Percentiles rank a stretch among this genome's conserved stretches.
Conservation (phyloP, 805 yeast species). For the Cyberlindnera meyerae region DNA sequence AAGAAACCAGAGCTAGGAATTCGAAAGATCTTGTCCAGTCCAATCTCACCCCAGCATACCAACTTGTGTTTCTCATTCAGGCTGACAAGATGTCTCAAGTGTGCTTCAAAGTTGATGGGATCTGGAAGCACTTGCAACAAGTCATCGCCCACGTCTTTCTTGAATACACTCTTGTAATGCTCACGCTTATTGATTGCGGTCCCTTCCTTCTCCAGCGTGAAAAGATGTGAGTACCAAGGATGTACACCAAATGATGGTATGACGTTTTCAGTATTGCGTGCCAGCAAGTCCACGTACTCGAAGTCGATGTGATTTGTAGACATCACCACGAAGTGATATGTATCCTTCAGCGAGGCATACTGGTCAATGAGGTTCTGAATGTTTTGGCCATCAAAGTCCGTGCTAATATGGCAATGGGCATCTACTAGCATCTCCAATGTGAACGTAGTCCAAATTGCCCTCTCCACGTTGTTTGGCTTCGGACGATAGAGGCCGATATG, state of each 20-base stretch:
- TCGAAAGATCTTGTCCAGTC: slow-evolving; percentile 73
- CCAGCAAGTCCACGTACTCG: slow-evolving; percentile 23
- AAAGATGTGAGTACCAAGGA: slow-evolving; percentile 86
- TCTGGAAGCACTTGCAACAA: slow-evolving; percentile 51
- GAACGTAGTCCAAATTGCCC: no score
- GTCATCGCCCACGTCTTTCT: slow-evolving; percentile 29
- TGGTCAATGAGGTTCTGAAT: slow-evolving; percentile 2
- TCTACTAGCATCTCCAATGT: slow-evolving; percentile 20
- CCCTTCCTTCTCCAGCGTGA: slow-evolving; percentile 26
- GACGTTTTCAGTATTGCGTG: slow-evolving; percentile 16
- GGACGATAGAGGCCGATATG: no score
- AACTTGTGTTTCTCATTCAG: slow-evolving; percentile 15
- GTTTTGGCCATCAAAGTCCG: slow-evolving; percentile 6
- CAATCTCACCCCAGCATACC: slow-evolving; percentile 79
- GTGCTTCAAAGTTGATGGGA: slow-evolving; percentile 44
- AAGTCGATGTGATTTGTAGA: slow-evolving; percentile 41
- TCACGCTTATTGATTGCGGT: slow-evolving; percentile 28
- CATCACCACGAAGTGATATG: slow-evolving; percentile 34
- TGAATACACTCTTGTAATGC: slow-evolving; percentile 57
- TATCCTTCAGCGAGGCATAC: slow-evolving; percentile 6
- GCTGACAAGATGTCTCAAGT: slow-evolving; percentile 23
- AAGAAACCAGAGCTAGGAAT: slow-evolving; percentile 57
- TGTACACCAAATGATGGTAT: slow-evolving; percentile 69
- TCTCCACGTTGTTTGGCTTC: no score
- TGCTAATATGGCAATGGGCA: slow-evolving; percentile 34